These are phyloP conservation scores for Backusella westeae DNA, from an alignment of 192 early-diverging fungal species.

Conservation along the genomic window DNA sequence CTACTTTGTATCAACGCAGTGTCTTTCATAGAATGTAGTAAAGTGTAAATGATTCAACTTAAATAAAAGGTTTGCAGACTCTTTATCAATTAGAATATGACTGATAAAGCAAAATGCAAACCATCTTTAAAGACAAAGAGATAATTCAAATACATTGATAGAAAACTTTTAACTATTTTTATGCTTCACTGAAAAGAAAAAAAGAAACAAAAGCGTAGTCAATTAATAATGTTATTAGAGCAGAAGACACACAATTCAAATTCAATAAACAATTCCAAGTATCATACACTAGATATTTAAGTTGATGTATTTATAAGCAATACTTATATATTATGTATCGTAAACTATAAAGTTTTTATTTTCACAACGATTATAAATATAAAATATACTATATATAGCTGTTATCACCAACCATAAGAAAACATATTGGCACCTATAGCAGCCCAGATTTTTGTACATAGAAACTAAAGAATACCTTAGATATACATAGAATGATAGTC, in stretches of 20 bases:
- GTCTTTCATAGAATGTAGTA: too few species aligned
- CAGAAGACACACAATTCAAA: neutral
- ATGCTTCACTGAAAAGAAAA: too few species aligned
- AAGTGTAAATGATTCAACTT: too few species aligned
- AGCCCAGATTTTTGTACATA: slow-evolving; percentile 1
- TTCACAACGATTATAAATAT: neutral
- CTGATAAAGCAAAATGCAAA: too few species aligned
- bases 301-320: neutral
- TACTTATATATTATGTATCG: neutral
- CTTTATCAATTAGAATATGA: too few species aligned
- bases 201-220: too few species aligned
- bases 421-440: neutral
- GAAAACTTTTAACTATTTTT: too few species aligned
- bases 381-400: neutral
- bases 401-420: neutral
- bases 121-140: too few species aligned
- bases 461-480: slow-evolving; percentile 1
- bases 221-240: too few species aligned
- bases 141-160: too few species aligned
- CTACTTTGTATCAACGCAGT: too few species aligned
- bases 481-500: slow-evolving; percentile 2
- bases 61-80: too few species aligned
- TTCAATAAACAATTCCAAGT: neutral
- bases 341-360: neutral
- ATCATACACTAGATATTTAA: neutral